A percentile compares a stretch with the other conserved stretches of the same genome.
These are phyloP conservation scores for Backusella tuberculispora DNA, from an alignment of 192 early-diverging fungal species.

Conservation along the genomic window DNA sequence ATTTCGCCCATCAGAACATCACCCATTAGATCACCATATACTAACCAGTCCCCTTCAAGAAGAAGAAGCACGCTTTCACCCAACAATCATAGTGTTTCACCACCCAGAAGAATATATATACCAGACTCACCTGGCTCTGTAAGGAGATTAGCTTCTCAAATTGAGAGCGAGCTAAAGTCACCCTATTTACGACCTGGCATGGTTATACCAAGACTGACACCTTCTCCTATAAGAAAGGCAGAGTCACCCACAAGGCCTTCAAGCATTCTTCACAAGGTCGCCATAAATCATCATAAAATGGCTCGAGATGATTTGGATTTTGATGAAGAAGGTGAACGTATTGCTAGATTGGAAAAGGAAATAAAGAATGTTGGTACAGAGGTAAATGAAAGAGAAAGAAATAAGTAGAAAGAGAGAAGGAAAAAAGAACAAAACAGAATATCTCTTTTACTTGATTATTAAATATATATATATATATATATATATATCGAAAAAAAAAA, in stretches of 20 bases:
- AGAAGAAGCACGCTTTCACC: not conserved
- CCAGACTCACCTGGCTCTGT: slow-evolving; percentile 1
- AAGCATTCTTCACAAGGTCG: not conserved
- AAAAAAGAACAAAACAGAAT: not conserved
- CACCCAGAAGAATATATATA: slow-evolving; percentile 8
- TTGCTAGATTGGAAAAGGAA: slow-evolving; percentile 3
- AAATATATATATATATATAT: too few species aligned
- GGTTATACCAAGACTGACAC: not conserved
- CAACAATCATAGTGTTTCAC: not conserved
- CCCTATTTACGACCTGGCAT: not conserved
- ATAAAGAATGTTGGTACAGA: slow-evolving; percentile 13
- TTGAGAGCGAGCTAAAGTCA: not conserved
- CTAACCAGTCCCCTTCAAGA: not conserved
- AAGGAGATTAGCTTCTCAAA: not conserved
- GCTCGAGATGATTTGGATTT: not conserved
- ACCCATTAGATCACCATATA: not conserved
- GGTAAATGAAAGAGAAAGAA: not conserved
- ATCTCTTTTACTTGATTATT: too few species aligned
- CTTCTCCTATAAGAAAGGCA: not conserved
- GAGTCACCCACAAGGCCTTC: slow-evolving; percentile 8
- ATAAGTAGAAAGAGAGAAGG: too few species aligned
- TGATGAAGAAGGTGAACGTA: not conserved
- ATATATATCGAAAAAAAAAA: too few species aligned
- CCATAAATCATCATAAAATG: not conserved
- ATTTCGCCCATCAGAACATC: not conserved